These are phyloP conservation scores for Ammopiptanthus mongolicus DNA, from an alignment of 306 rosid species.

Conservation along the genomic window DNA sequence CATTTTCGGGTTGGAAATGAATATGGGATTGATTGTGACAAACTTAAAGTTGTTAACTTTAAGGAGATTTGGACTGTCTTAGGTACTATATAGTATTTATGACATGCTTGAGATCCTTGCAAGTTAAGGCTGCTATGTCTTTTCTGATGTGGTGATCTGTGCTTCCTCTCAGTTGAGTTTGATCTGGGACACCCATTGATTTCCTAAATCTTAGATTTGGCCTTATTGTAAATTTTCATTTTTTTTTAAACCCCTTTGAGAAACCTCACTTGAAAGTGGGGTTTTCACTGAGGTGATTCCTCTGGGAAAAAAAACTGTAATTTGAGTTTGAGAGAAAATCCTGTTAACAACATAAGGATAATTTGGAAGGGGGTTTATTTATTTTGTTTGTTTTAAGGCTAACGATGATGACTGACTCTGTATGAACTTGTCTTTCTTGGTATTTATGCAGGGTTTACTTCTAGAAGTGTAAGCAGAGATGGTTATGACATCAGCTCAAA, in stretches of 20 bases:
- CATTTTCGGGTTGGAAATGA: not conserved
- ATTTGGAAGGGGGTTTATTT: not conserved
- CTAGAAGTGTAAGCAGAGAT: conserved; percentile 43
- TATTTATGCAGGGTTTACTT: conserved; percentile 40
- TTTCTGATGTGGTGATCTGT: conserved; percentile 6
- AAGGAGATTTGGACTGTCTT: not conserved
- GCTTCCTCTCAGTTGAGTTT: not conserved
- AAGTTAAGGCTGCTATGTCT: not conserved
- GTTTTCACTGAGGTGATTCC: not conserved
- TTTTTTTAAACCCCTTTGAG: not conserved
- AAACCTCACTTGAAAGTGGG: not conserved
- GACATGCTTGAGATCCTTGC: conserved; percentile 17
- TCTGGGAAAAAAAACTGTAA: not conserved
- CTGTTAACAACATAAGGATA: not conserved
- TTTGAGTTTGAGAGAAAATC: not conserved
- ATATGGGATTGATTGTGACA: not conserved
- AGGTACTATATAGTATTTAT: not conserved
- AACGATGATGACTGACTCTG: not conserved
- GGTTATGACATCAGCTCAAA: conserved; percentile 29
- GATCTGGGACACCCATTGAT: not conserved
- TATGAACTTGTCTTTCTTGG: not conserved
- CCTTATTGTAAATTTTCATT: not conserved
- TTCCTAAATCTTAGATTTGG: not conserved
- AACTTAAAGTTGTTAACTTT: not conserved
- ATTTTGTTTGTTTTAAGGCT: not conserved